phyloP scores from a whole-genome alignment of 2,329 filamentous ascomycete genomes.

The Aspergillus proliferans region DNA sequence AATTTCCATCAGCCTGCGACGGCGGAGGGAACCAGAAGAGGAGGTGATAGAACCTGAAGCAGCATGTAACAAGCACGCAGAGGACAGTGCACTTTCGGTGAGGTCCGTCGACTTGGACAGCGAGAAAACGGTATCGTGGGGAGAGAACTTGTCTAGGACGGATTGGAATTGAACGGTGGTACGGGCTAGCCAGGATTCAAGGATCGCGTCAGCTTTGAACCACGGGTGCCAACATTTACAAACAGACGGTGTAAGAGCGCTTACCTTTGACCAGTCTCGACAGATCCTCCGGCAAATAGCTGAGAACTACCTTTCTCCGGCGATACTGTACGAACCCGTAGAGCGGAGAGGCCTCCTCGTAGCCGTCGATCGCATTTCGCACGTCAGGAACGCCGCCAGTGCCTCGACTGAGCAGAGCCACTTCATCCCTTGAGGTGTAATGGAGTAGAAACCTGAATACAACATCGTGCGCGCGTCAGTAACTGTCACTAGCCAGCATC shows the following conservation, averaged over 20 bases:
- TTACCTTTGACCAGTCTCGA: constrained; percentile 88
- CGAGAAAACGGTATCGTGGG: constrained; percentile 78
- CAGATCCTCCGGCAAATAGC: constrained; percentile 84
- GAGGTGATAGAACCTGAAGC: constrained; percentile 81
- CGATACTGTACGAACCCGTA: constrained; percentile 90
- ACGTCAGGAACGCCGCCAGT: constrained; percentile 79
- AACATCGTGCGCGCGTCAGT: constrained; percentile 5
- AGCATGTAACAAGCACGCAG: constrained; percentile 82
- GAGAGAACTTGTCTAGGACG: constrained; percentile 63
- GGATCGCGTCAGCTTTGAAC: constrained; percentile 8
- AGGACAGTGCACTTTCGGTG: constrained; percentile 78
- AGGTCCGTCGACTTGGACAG: constrained; percentile 70
- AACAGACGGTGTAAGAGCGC: constrained; percentile 19
- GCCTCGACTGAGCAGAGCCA: constrained; percentile 70
- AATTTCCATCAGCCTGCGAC: constrained; percentile 79
- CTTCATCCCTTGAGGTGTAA: constrained; percentile 81
- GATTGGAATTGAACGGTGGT: constrained; percentile 65
- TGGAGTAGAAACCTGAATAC: constrained; percentile 79
- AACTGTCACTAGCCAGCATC: background rate
- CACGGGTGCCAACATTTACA: background rate
- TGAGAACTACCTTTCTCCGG: constrained; percentile 82
- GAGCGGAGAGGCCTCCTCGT: constrained; percentile 77
- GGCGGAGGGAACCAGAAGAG: constrained; percentile 70
- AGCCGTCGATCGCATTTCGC: constrained; percentile 67
- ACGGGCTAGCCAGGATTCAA: constrained; percentile 55